Conservation (phyloP, 257 asterid species). For the Solanum dulcamara region DNA sequence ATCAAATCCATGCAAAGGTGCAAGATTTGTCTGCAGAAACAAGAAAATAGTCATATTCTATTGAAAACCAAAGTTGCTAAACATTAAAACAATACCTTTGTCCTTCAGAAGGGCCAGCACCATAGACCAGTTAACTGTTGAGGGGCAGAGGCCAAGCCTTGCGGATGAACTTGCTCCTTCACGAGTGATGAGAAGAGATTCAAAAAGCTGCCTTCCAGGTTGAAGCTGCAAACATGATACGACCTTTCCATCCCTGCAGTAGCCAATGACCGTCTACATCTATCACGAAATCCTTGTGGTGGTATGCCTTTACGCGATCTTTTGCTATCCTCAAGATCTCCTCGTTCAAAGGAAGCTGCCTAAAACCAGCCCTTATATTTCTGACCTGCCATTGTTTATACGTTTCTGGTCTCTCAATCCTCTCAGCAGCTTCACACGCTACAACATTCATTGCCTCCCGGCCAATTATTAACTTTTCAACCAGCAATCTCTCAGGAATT, state of each 20-base stretch:
- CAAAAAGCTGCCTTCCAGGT: slow-evolving; percentile 19
- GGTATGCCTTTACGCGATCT: slow-evolving; percentile 15
- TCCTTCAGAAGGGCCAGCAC: background rate
- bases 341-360: slow-evolving; percentile 24
- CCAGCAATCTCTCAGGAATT: slow-evolving; percentile 20
- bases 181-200: background rate
- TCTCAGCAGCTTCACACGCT: slow-evolving; percentile 39
- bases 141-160: background rate
- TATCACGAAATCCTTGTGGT: slow-evolving; percentile 25
- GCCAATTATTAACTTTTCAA: slow-evolving; percentile 26
- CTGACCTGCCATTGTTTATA: slow-evolving; percentile 39
- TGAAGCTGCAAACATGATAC: slow-evolving; percentile 23
- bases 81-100: background rate
- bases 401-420: slow-evolving; percentile 40
- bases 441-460: slow-evolving; percentile 37
- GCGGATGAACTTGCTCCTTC: background rate
- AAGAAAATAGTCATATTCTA: background rate
- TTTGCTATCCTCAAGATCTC: slow-evolving; percentile 20
- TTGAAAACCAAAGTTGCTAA: background rate
- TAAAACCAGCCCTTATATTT: slow-evolving; percentile 23
- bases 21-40: background rate
- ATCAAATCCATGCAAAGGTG: background rate
- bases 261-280: slow-evolving; percentile 30
- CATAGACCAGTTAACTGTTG: background rate
- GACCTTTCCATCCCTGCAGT: slow-evolving; percentile 42